These are phyloP conservation scores for Sporothrix variecibatus DNA, from an alignment of 2,329 filamentous ascomycete genomes.

Conservation along the genomic window DNA sequence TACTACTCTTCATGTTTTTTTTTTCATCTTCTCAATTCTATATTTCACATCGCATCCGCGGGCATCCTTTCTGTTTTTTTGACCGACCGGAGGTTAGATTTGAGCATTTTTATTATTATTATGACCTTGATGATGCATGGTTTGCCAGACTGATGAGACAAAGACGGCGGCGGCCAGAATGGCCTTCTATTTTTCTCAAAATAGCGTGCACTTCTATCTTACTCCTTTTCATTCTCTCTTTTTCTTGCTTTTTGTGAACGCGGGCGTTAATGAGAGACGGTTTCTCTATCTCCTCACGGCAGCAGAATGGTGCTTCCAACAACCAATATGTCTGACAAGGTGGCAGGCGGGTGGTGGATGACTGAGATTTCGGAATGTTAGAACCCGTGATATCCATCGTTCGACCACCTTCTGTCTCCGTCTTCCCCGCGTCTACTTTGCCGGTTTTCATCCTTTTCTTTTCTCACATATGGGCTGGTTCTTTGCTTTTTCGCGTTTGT, in stretches of 20 bases:
- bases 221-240: neutral
- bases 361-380: neutral
- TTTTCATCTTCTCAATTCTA: neutral
- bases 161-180: neutral
- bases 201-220: neutral
- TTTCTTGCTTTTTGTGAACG: neutral
- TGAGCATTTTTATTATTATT: neutral
- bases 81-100: slow-evolving; percentile 18
- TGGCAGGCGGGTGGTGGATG: neutral
- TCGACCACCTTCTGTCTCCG: neutral
- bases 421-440: neutral
- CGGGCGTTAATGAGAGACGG: neutral
- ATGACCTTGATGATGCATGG: slow-evolving; percentile 14
- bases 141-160: slow-evolving; percentile 15
- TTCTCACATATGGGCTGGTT: neutral
- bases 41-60: neutral
- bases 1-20: neutral
- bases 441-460: too few relatives aligned
- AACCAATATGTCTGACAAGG: too few relatives aligned
- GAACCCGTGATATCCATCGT: too few relatives aligned
- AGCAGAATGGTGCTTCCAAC: neutral
- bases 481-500: neutral
- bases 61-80: neutral
- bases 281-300: neutral
- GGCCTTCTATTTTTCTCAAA: neutral